Percentiles rank a stretch among this genome's conserved stretches.
These are phyloP conservation scores for Cystobasidium sp. DNA, from an alignment of 1,284 basidiomycete genomes.

Conservation along the genomic window DNA sequence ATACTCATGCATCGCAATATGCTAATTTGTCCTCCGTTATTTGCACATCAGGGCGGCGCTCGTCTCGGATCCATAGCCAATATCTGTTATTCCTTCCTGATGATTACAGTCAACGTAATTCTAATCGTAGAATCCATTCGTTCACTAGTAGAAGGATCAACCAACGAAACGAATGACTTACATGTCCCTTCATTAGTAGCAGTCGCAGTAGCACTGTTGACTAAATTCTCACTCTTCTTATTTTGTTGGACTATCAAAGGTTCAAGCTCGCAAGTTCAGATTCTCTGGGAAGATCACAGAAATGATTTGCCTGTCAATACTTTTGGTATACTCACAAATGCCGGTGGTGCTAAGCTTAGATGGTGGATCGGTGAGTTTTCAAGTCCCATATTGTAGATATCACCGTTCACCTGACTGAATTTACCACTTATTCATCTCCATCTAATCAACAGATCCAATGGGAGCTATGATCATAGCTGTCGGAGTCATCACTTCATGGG, in stretches of 20 bases:
- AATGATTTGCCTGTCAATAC: conserved; percentile 53
- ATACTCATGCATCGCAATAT: too few species aligned
- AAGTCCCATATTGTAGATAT: not conserved
- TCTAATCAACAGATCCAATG: conserved; percentile 55
- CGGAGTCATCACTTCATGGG: conserved; percentile 82
- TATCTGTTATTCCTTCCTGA: conserved; percentile 71
- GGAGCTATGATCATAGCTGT: conserved; percentile 68
- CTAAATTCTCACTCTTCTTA: conserved; percentile 83
- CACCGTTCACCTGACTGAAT: conserved; percentile 67
- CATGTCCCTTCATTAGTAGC: conserved; percentile 11
- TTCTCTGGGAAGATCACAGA: conserved; percentile 61
- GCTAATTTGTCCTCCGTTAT: not conserved
- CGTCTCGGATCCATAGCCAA: conserved; percentile 64
- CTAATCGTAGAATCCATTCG: conserved; percentile 82
- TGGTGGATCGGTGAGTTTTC: conserved; percentile 70
- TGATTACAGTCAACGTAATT: conserved; percentile 81
- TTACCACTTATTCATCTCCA: conserved; percentile 27
- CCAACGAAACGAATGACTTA: conserved; percentile 61
- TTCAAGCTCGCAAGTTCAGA: conserved; percentile 84
- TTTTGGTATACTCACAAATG: conserved; percentile 75
- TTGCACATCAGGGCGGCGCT: conserved; percentile 4
- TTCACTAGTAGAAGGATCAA: conserved; percentile 67
- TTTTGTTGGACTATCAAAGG: conserved; percentile 80
- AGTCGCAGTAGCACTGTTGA: conserved; percentile 58
- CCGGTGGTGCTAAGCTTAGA: conserved; percentile 80